Evolutionary conservation across 495 filamentous ascomycete genomes (phyloP), one percentile per base, ranked within the genome.

Genomic region (Jackrogersella multiformis): DNA sequence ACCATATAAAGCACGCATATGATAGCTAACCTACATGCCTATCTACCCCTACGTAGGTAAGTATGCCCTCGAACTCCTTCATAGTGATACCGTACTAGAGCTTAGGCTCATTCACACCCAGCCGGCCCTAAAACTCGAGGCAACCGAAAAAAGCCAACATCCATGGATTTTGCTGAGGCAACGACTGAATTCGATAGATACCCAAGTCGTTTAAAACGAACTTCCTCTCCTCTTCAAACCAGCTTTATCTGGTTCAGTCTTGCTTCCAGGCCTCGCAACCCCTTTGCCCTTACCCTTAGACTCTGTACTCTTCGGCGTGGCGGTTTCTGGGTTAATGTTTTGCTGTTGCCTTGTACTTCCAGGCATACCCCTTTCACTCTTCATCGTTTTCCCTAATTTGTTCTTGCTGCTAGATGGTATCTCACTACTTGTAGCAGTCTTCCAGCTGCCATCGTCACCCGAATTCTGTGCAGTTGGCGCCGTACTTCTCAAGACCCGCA

Each of bases 401-500:
- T 23, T 73, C 32, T 48, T 73, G 1, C 54, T 28, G 28, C 72
- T 73, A 2, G 66, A 41, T 9, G 66, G 42, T 41, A 72, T 53
- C 15, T 56, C 54, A 21, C 64, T 55, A n/a, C 69, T 67, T 2
- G 63, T 56, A 41, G 35, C 65, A 7, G 68, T 68, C 15, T 48
- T 66, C n/a, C 62, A 64, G 12, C 73, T 72, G 6, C 46, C 60
- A 6, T 79, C 81, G 10, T 78, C 78, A 8, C 72, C 78, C 5
- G 79, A 77, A 28, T 74, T 81, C 44, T 80, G 80, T 32, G 80
- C 78, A 20, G 75, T 78, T 0, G 81, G 75, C 21, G 65, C 74
- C 13, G 73, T 68, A n/a, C 64, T 77, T 53, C 84, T 74, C 76
- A 88, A 74, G 15, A 88, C 89, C 69, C 90, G 90, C 64, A 96